Evolutionary conservation across 108 stramenopile genomes (phyloP).

Genomic region (Aureococcus anophagefferens): DNA sequence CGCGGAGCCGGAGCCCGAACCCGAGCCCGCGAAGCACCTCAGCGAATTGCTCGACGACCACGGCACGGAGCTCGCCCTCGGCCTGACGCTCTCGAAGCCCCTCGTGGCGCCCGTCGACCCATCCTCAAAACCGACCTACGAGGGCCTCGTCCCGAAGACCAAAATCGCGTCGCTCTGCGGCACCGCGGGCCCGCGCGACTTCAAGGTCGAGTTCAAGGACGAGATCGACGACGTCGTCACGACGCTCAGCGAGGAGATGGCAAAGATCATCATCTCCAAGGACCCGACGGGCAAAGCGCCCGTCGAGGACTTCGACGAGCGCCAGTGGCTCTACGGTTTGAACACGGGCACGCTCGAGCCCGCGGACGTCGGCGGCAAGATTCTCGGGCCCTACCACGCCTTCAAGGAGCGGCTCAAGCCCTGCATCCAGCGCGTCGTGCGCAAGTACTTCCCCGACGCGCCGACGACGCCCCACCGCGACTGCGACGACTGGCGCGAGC

Average conservation of each 20-base stretch:
- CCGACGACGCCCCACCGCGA: background rate
- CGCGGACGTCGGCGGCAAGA: too few relatives aligned
- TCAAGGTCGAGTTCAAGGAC: background rate
- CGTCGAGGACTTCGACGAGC: background rate
- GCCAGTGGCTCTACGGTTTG: background rate
- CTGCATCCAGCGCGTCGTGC: background rate
- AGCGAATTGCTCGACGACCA: background rate
- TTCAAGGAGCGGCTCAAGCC: slow-evolving; percentile 1
- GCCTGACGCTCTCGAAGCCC: too few relatives aligned
- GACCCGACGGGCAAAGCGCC: background rate
- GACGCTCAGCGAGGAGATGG: background rate
- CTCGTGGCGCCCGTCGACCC: too few relatives aligned
- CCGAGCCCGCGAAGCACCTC: background rate
- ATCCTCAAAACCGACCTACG: too few relatives aligned
- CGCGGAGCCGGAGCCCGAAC: background rate
- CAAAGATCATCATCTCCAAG: background rate
- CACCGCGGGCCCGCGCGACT: background rate
- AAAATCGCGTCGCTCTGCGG: too few relatives aligned
- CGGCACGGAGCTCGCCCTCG: background rate
- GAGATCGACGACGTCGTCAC: background rate
- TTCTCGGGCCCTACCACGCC: background rate
- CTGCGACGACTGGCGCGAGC: background rate
- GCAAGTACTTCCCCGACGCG: background rate
- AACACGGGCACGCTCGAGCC: background rate
- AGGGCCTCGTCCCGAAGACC: too few relatives aligned